Conservation (phyloP, 1,284 basidiomycete genomes). For the Sporisorium reilianum region DNA sequence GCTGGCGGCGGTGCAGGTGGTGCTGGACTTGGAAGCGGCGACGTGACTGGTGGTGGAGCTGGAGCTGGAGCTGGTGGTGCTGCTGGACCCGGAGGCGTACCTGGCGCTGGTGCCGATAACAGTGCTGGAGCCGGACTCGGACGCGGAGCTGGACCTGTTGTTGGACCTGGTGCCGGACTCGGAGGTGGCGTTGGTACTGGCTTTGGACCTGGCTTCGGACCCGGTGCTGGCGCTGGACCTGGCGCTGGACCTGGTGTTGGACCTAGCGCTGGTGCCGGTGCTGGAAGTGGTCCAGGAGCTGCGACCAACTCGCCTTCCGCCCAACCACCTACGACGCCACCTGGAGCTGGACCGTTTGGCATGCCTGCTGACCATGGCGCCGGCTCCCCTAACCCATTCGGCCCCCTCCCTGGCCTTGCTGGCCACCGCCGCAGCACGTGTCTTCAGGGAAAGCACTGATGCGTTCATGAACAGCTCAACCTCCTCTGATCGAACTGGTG, state of each 20-base stretch:
- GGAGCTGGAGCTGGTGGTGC: too few species aligned
- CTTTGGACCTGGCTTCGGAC: too few species aligned
- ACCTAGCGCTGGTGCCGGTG: neutral
- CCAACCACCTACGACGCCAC: slow-evolving; percentile 1
- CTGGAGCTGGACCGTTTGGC: neutral
- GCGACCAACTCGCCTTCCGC: neutral
- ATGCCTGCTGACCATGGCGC: too few species aligned
- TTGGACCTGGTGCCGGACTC: neutral
- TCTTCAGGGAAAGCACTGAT: neutral
- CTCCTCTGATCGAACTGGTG: slow-evolving; percentile 2
- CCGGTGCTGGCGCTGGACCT: neutral
- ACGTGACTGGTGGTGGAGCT: neutral
- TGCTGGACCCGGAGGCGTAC: neutral
- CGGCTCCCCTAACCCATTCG: neutral
- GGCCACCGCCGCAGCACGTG: slow-evolving; percentile 14
- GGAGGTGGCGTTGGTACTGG: neutral
- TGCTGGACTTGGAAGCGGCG: too few species aligned
- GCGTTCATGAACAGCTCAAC: neutral
- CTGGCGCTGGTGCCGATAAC: too few species aligned
- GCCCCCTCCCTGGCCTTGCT: slow-evolving; percentile 6
- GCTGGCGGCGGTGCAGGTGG: neutral
- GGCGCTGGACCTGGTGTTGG: too few species aligned
- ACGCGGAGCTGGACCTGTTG: neutral
- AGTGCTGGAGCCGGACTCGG: neutral
- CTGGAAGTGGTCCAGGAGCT: too few species aligned